Conservation (phyloP, 768 basidiomycete species). For the Lactifluus volemus region DNA sequence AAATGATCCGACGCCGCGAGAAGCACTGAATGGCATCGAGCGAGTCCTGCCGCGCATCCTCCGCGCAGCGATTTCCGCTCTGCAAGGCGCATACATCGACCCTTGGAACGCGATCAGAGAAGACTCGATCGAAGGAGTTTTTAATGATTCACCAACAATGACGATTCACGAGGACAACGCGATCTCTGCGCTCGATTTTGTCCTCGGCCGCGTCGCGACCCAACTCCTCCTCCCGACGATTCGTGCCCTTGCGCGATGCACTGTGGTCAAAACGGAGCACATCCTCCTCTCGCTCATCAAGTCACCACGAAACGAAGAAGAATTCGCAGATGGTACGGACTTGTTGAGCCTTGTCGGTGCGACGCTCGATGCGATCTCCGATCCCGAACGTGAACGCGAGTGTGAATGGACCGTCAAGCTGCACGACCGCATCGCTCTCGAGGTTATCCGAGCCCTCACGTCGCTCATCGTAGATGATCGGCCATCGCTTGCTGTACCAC, state of each 20-base stretch:
- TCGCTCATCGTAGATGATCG: constrained; percentile 1
- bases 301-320: not conserved
- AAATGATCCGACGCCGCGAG: not conserved
- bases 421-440: constrained; percentile 1
- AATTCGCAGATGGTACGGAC: not conserved
- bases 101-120: not conserved
- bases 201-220: not conserved
- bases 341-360: not conserved
- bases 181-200: not conserved
- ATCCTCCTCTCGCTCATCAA: not conserved
- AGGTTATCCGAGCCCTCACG: constrained; percentile 7
- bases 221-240: constrained; percentile 6
- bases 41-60: not conserved
- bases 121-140: not conserved
- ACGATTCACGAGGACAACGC: not conserved
- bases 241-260: constrained; percentile 6
- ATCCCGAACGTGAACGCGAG: too few relatives aligned
- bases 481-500: not conserved
- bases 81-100: not conserved
- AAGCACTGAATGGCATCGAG: not conserved
- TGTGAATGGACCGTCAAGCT: not conserved
- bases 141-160: too few relatives aligned
- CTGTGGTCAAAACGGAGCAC: constrained; percentile 1
- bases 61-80: not conserved
- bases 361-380: not conserved